phyloP scores from a whole-genome alignment of 805 yeast species.

The Pichia manshurica region DNA sequence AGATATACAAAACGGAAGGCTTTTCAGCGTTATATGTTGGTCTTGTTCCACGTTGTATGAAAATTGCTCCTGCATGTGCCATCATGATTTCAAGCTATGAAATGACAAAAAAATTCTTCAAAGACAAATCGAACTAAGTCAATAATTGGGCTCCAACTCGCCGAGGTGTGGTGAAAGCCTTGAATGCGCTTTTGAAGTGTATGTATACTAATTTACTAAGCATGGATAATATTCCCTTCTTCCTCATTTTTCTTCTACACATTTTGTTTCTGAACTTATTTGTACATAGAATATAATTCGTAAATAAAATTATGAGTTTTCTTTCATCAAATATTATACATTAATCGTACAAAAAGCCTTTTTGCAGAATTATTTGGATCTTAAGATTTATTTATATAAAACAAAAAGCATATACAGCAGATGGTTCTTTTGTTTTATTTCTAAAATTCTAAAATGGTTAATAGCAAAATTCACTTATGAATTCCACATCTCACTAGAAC shows the following conservation, averaged over 20 bases:
- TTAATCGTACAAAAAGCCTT: too few species aligned
- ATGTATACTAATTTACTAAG: neutral
- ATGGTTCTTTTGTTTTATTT: too few species aligned
- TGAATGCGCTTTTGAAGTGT: neutral
- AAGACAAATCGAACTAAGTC: constrained; percentile 12
- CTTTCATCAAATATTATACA: too few species aligned
- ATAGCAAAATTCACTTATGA: neutral
- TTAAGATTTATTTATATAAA: too few species aligned
- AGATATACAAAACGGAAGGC: constrained; percentile 71
- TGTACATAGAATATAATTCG: too few species aligned
- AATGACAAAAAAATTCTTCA: constrained; percentile 62
- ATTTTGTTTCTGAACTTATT: neutral
- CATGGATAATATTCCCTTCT: neutral
- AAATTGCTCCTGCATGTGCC: constrained; percentile 96
- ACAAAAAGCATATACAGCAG: too few species aligned
- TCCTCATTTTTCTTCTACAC: neutral
- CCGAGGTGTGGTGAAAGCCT: too few species aligned
- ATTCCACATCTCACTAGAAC: constrained; percentile 1
- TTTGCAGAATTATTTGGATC: too few species aligned
- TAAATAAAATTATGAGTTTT: too few species aligned
- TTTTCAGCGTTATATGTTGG: constrained; percentile 82
- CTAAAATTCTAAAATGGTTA: too few species aligned
- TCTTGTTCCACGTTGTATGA: constrained; percentile 74
- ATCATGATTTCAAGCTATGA: constrained; percentile 97
- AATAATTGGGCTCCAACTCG: too few species aligned